A percentile compares a stretch with the other conserved stretches of the same genome.
These are phyloP conservation scores for Chlamydomonas sp. DNA, from an alignment of 139 green algal species.

Conservation along the genomic window DNA sequence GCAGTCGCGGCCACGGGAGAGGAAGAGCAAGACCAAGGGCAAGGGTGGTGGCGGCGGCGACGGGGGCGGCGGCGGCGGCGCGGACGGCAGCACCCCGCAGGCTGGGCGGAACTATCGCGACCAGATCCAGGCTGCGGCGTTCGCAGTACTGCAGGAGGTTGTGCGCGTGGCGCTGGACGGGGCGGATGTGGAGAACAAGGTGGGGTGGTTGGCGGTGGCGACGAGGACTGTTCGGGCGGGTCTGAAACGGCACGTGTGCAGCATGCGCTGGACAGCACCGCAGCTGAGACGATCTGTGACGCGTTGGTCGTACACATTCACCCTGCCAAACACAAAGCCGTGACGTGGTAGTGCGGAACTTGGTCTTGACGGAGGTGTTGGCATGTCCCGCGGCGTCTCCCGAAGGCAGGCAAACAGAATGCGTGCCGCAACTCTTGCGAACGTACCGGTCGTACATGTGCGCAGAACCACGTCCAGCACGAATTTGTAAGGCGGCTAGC, in stretches of 20 bases:
- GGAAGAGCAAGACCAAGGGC: background rate
- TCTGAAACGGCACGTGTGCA: background rate
- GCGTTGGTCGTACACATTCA: too few species aligned
- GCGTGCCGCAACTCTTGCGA: too few species aligned
- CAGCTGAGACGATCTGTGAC: background rate
- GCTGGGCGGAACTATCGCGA: background rate
- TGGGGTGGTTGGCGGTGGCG: background rate
- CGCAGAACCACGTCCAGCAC: too few species aligned
- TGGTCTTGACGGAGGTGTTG: too few species aligned
- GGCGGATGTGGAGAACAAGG: background rate
- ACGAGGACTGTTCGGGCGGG: too few species aligned
- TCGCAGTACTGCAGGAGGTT: slow-evolving; percentile 1
- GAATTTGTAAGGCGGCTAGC: background rate
- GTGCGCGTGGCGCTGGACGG: background rate
- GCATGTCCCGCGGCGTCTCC: too few species aligned
- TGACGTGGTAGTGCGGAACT: too few species aligned
- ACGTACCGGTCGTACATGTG: too few species aligned
- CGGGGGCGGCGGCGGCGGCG: background rate
- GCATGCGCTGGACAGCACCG: background rate
- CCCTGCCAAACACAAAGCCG: too few species aligned
- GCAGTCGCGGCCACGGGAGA: too few species aligned
- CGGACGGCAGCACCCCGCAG: background rate
- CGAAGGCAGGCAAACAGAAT: too few species aligned
- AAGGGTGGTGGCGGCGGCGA: background rate
- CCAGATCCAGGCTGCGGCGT: slow-evolving; percentile 13